Conservation (phyloP, 2,329 filamentous ascomycete genomes). For the Colletotrichum cordylinicola region DNA sequence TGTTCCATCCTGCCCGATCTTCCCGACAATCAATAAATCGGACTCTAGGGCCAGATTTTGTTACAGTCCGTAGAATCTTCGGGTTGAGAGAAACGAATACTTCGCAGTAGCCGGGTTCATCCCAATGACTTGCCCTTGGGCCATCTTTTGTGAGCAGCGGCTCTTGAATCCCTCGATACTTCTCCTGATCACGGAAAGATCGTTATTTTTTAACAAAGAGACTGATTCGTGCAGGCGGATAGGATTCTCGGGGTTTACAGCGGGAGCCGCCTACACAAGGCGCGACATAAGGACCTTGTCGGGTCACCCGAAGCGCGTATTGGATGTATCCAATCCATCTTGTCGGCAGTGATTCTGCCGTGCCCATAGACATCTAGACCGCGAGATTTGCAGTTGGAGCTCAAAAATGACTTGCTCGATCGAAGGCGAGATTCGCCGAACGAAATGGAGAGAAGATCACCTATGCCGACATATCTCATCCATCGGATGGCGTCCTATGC, state of each 20-base stretch:
- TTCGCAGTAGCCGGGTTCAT: not conserved
- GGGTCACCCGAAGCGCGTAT: not conserved
- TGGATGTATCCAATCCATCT: not conserved
- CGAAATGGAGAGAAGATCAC: not conserved
- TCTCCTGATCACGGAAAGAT: not conserved
- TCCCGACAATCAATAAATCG: accelerated
- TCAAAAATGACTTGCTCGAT: not conserved
- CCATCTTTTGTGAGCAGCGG: not conserved
- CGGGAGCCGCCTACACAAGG: not conserved
- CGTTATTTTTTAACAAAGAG: not conserved
- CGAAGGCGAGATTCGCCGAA: not conserved
- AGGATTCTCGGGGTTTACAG: not conserved
- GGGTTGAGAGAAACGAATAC: accelerated
- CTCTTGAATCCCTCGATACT: not conserved
- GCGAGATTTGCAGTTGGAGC: not conserved
- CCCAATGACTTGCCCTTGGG: not conserved
- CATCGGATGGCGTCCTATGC: not conserved
- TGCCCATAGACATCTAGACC: not conserved
- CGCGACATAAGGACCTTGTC: not conserved
- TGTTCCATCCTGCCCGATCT: too few species aligned
- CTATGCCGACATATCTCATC: not conserved
- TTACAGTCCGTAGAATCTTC: not conserved
- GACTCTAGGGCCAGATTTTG: not conserved
- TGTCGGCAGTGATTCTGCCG: too few species aligned
- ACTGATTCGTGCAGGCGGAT: not conserved